Evolutionary conservation across 192 early-diverging fungal species (phyloP).

Genomic region (Coemansia asiatica): DNA sequence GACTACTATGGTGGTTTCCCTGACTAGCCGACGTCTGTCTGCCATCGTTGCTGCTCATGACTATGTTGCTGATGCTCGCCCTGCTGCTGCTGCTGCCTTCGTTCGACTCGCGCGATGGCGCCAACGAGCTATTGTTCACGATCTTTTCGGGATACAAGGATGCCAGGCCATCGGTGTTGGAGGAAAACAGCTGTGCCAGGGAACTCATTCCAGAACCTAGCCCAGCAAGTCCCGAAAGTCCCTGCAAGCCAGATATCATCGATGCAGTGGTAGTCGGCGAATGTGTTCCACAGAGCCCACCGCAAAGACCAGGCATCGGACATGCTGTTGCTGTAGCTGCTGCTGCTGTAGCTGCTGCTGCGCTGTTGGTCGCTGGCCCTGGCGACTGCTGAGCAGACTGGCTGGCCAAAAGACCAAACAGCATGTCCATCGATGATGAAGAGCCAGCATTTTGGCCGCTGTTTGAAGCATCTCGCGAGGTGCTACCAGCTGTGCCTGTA

Average conservation of each 20-base stretch:
- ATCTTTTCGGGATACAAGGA: slow-evolving; percentile 47
- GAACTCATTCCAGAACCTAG: slow-evolving; percentile 31
- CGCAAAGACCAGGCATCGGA: slow-evolving; percentile 17
- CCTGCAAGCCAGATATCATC: slow-evolving; percentile 25
- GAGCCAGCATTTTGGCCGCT: background rate
- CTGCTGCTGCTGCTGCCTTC: background rate
- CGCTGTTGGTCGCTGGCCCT: background rate
- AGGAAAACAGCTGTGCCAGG: slow-evolving; percentile 36
- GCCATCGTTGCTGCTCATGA: background rate
- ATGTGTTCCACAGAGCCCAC: slow-evolving; percentile 29
- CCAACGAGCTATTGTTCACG: slow-evolving; percentile 33
- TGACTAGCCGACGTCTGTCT: no score
- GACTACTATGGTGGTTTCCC: background rate
- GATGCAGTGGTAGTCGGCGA: slow-evolving; percentile 22
- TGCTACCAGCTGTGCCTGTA: background rate
- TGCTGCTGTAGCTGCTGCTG: background rate
- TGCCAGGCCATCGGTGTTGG: slow-evolving; percentile 15
- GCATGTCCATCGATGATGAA: slow-evolving; percentile 22
- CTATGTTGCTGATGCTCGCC: background rate
- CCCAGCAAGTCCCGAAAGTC: slow-evolving; percentile 35
- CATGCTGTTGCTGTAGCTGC: background rate
- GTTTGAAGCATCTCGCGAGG: background rate
- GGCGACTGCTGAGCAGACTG: background rate
- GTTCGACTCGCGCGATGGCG: slow-evolving; percentile 15
- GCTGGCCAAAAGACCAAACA: slow-evolving; percentile 20